Percentiles rank a stretch among this genome's conserved stretches.
These are phyloP conservation scores for Paramecium pentaurelia DNA, from an alignment of 73 alveolate genomes.

Conservation along the genomic window DNA sequence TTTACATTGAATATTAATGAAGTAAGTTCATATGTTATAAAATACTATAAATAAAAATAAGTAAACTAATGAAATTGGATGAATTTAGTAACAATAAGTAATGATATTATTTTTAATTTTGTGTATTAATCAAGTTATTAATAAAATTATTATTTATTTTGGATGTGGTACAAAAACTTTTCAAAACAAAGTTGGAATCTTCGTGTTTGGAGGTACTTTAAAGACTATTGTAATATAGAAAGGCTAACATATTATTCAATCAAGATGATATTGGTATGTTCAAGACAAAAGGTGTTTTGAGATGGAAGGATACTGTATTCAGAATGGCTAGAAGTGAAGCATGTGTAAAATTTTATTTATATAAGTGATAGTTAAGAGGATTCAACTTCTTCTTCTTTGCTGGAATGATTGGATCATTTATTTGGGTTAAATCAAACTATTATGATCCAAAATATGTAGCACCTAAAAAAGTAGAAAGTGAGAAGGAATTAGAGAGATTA, in stretches of 20 bases:
- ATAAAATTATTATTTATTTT: not conserved
- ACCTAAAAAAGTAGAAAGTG: not conserved
- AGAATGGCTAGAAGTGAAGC: conserved; percentile 39
- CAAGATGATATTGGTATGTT: conserved; percentile 42
- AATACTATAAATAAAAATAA: not conserved
- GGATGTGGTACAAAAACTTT: conserved; percentile 45
- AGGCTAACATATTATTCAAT: not conserved
- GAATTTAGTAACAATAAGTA: not conserved
- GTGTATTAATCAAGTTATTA: not conserved
- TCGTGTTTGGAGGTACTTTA: conserved; percentile 43
- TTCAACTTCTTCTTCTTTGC: not conserved
- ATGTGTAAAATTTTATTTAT: not conserved
- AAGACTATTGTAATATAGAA: not conserved
- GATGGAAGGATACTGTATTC: conserved; percentile 32
- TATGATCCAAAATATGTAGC: conserved; percentile 43
- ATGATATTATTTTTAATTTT: not conserved
- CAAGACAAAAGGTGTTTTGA: conserved; percentile 29
- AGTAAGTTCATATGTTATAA: not conserved
- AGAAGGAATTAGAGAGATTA: not conserved
- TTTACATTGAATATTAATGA: not conserved
- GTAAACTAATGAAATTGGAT: not conserved
- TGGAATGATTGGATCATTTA: not conserved
- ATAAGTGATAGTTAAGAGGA: conserved; percentile 16
- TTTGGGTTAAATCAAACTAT: not conserved
- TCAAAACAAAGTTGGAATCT: conserved; percentile 57